A percentile compares a stretch with the other conserved stretches of the same genome.
Conservation (phyloP, 2,329 filamentous ascomycete species). For the Beauveria rudraprayagi region DNA sequence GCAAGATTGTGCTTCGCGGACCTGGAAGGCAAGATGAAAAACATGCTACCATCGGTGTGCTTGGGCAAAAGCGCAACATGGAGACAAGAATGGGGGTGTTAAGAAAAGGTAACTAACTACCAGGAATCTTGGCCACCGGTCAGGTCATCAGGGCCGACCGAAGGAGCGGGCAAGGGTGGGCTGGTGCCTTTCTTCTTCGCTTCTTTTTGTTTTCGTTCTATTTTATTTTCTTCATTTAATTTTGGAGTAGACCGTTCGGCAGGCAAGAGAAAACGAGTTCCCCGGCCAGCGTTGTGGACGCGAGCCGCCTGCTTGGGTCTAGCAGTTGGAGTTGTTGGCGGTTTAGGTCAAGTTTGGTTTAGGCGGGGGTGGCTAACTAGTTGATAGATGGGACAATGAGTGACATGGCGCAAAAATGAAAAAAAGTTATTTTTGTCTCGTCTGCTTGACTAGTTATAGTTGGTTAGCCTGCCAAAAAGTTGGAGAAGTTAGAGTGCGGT, state of each 20-base stretch:
- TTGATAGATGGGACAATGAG: too few relatives aligned
- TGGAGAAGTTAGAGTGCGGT: not conserved
- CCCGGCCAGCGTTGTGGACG: not conserved
- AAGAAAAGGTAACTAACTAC: not conserved
- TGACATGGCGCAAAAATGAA: too few relatives aligned
- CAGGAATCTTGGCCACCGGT: not conserved
- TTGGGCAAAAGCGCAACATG: not conserved
- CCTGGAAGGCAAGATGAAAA: too few relatives aligned
- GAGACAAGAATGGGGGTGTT: not conserved
- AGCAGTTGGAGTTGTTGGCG: not conserved
- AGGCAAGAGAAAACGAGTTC: not conserved
- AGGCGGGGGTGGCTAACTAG: too few relatives aligned
- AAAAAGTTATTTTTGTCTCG: constrained; percentile 3
- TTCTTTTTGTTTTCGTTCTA: not conserved
- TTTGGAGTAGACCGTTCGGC: not conserved
- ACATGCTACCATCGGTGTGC: too few relatives aligned
- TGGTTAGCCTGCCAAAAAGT: not conserved
- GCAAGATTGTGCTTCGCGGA: too few relatives aligned
- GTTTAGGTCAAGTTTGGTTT: too few relatives aligned
- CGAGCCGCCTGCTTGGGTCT: not conserved
- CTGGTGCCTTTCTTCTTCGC: not conserved
- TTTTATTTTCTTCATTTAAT: not conserved
- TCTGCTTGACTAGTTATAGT: not conserved
- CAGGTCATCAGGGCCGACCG: not conserved
- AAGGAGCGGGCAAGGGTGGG: not conserved